A percentile compares a stretch with the other conserved stretches of the same genome.
These are phyloP conservation scores for Macadamia tetraphylla DNA, from an alignment of 164 flowering plant genomes.

Conservation along the genomic window DNA sequence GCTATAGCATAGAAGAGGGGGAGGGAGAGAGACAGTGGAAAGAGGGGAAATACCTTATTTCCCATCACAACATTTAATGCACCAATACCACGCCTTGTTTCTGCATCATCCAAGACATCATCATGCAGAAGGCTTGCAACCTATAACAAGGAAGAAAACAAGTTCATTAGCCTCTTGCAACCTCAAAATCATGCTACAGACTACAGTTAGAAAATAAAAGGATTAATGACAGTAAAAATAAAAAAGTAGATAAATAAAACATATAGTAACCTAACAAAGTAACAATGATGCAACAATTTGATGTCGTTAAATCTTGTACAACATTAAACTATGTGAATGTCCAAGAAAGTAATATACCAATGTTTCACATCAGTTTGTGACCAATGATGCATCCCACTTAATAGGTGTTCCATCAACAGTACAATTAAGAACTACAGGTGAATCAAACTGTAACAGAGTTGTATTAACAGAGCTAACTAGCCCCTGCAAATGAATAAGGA, in stretches of 20 bases:
- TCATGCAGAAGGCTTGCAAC: slow-evolving; percentile 99
- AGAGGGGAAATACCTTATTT: slow-evolving; percentile 62
- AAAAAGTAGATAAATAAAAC: too few relatives aligned
- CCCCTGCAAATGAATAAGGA: neutral
- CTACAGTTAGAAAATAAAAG: neutral
- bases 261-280: too few relatives aligned
- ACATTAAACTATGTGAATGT: neutral
- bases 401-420: neutral
- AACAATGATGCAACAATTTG: too few relatives aligned
- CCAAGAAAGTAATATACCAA: neutral
- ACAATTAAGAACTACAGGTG: too few relatives aligned
- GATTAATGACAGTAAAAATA: too few relatives aligned
- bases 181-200: too few relatives aligned
- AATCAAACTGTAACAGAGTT: neutral
- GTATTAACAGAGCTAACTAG: neutral
- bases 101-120: slow-evolving; percentile 98
- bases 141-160: slow-evolving; percentile 30
- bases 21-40: neutral
- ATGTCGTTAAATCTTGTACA: neutral
- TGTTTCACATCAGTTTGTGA: neutral
- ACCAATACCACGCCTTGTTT: slow-evolving; percentile 89
- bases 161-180: neutral
- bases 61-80: slow-evolving; percentile 91
- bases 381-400: neutral
- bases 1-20: too few relatives aligned